phyloP scores from a whole-genome alignment of 225 moss, liverwort and hornwort genomes.

The Ulota crispa region DNA sequence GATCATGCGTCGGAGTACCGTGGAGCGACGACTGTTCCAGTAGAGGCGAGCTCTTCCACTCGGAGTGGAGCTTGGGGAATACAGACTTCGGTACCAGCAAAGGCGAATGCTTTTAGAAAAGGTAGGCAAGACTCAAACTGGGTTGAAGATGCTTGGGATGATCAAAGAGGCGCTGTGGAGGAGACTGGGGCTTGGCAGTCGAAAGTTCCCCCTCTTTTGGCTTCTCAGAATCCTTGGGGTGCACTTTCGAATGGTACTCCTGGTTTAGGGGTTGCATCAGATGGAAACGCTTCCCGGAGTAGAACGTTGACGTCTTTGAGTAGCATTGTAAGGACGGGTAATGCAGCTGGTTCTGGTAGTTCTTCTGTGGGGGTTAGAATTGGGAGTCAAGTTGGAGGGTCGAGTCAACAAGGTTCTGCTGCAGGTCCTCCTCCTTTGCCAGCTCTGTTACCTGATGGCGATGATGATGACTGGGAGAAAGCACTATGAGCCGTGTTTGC shows the following conservation, averaged over 20 bases:
- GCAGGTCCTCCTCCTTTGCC: slow-evolving; percentile 31
- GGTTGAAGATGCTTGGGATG: slow-evolving; percentile 97
- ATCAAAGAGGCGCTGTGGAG: slow-evolving; percentile 45
- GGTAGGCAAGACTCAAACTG: slow-evolving; percentile 78
- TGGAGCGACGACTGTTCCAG: slow-evolving; percentile 77
- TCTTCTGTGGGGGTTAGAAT: slow-evolving; percentile 18
- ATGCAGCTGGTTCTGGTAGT: not conserved
- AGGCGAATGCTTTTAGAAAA: slow-evolving; percentile 47
- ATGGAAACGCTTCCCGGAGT: slow-evolving; percentile 28
- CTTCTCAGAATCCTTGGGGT: slow-evolving; percentile 84
- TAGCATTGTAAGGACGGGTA: slow-evolving; percentile 12
- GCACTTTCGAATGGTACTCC: slow-evolving; percentile 38
- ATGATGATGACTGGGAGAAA: slow-evolving; percentile 66
- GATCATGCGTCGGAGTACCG: slow-evolving; percentile 86
- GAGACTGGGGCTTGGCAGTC: slow-evolving; percentile 78
- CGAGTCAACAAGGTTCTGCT: slow-evolving; percentile 12
- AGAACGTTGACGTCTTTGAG: slow-evolving; percentile 18
- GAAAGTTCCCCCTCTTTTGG: slow-evolving; percentile 55
- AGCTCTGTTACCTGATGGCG: slow-evolving; percentile 41
- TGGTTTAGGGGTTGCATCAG: slow-evolving; percentile 16
- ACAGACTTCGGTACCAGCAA: slow-evolving; percentile 39
- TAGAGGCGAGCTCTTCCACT: slow-evolving; percentile 47
- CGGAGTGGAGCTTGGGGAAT: slow-evolving; percentile 64
- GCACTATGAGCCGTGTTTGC: slow-evolving; percentile 17
- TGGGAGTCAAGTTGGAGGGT: slow-evolving; percentile 9